Conservation (phyloP, 129 eudicot species). For the Pittosporum tobira region DNA sequence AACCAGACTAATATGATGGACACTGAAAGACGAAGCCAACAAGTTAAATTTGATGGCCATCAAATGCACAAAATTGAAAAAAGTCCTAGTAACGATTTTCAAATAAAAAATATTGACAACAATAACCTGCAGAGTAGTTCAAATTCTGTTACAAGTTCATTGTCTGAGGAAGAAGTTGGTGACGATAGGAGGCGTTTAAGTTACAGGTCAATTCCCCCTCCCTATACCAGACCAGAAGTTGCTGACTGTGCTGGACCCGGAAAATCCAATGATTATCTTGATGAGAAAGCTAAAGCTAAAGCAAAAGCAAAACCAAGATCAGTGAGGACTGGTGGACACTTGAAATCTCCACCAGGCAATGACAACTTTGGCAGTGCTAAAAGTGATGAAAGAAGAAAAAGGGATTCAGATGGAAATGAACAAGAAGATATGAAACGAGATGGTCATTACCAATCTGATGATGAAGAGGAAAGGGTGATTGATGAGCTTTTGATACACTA, state of each 20-base stretch:
- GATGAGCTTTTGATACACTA: conserved; percentile 40
- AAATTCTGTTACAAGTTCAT: neutral
- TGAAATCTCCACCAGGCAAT: conserved; percentile 18
- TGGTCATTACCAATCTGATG: conserved; percentile 10
- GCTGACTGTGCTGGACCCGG: conserved; percentile 3
- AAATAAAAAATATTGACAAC: neutral
- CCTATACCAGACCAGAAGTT: conserved; percentile 37
- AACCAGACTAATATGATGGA: conserved; percentile 20
- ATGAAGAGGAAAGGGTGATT: conserved; percentile 43
- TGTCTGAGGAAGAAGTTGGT: conserved; percentile 13
- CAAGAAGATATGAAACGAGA: no score
- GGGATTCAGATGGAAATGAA: conserved; percentile 9
- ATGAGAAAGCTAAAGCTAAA: conserved; percentile 11
- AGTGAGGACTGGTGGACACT: conserved; percentile 38
- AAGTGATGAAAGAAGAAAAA: conserved; percentile 5
- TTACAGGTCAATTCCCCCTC: conserved; percentile 48
- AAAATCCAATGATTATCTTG: conserved; percentile 7
- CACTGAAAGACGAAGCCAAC: conserved; percentile 7
- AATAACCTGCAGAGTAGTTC: neutral
- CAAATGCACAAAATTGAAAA: neutral
- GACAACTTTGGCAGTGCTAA: conserved; percentile 16
- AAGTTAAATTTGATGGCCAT: neutral
- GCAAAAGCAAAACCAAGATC: conserved; percentile 50
- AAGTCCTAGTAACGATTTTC: neutral
- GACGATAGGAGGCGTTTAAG: conserved; percentile 19